A percentile compares a stretch with the other conserved stretches of the same genome.
Conservation (phyloP, 805 yeast genomes). For the Saccharomycopsis selenospora region DNA sequence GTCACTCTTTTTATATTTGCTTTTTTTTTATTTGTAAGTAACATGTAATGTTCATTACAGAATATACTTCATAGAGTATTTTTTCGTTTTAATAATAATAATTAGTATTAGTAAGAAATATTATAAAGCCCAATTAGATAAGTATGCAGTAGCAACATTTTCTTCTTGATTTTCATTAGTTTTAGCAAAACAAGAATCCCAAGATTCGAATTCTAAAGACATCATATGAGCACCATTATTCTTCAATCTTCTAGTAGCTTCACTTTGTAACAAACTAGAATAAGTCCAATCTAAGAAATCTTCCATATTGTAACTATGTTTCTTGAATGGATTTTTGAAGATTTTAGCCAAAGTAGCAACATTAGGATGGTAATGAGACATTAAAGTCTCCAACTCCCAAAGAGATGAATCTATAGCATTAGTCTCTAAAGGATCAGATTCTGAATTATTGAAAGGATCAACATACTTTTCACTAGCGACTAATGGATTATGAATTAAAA, state of each 20-base stretch:
- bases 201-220: conserved; percentile 19
- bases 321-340: conserved; percentile 82
- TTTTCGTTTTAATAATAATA: too few species aligned
- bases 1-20: too few species aligned
- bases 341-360: conserved; percentile 87
- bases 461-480: conserved; percentile 27
- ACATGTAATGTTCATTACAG: too few species aligned
- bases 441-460: conserved; percentile 65
- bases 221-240: conserved; percentile 33
- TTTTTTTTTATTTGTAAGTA: too few species aligned
- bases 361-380: conserved; percentile 89
- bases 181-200: conserved; percentile 7
- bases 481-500: conserved; percentile 54
- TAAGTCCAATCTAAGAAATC: conserved; percentile 93
- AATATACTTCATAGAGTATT: too few species aligned
- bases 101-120: too few species aligned
- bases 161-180: not conserved
- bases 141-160: too few species aligned
- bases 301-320: conserved; percentile 81
- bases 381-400: conserved; percentile 83
- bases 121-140: too few species aligned
- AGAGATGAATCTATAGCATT: conserved; percentile 77
- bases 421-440: conserved; percentile 69
- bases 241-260: conserved; percentile 54
- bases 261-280: conserved; percentile 54